A percentile compares a stretch with the other conserved stretches of the same genome.
Conservation (phyloP, 805 yeast genomes). For the Kluyveromyces aestuarii region DNA sequence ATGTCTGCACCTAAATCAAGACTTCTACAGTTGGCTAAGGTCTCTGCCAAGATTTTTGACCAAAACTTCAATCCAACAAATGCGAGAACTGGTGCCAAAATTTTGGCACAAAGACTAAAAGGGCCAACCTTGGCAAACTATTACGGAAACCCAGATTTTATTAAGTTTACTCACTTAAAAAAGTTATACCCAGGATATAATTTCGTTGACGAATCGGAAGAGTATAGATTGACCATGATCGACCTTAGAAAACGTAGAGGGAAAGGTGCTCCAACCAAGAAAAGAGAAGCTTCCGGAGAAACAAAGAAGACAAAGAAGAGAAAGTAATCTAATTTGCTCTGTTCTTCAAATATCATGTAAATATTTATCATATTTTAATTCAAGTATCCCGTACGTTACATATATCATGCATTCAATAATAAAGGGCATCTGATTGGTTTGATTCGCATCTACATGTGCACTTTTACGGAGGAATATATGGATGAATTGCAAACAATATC, state of each 20-base stretch:
- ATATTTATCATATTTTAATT: background rate
- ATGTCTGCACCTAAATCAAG: conserved; percentile 36
- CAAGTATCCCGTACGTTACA: background rate
- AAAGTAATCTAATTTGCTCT: conserved; percentile 2
- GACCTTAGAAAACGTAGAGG: conserved; percentile 71
- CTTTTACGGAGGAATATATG: background rate
- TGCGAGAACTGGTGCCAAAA: conserved; percentile 63
- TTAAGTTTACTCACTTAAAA: conserved; percentile 53
- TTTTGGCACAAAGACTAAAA: conserved; percentile 54
- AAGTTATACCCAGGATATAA: conserved; percentile 39
- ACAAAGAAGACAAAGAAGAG: conserved; percentile 34
- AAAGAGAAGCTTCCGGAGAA: conserved; percentile 35
- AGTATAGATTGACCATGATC: conserved; percentile 56
- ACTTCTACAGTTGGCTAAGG: conserved; percentile 46
- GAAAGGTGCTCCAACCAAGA: conserved; percentile 81
- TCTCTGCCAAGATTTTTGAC: conserved; percentile 59
- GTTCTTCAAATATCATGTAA: background rate
- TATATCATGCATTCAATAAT: background rate
- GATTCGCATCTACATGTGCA: background rate
- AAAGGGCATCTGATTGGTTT: background rate
- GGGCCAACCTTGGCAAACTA: conserved; percentile 66
- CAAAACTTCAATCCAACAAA: conserved; percentile 60
- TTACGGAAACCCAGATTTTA: conserved; percentile 66
- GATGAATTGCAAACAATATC: too few species aligned
- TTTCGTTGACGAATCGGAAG: conserved; percentile 60